Evolutionary conservation across 352 stramenopile species (phyloP).

Genomic region (Phytophthora sp.): DNA sequence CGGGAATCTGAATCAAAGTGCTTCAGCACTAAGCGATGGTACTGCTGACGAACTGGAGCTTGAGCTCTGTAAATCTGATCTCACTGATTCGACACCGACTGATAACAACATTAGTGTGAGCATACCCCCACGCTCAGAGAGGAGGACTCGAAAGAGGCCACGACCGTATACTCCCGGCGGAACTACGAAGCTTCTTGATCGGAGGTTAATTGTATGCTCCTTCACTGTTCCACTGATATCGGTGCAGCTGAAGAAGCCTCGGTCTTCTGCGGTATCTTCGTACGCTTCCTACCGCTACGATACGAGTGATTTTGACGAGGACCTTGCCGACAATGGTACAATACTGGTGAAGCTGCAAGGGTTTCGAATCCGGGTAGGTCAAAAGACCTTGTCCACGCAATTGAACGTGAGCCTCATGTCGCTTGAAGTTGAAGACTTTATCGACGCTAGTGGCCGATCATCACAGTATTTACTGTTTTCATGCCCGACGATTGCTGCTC

Average conservation of each 20-base stretch:
- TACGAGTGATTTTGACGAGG: conserved; percentile 63
- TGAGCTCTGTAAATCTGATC: conserved; percentile 27
- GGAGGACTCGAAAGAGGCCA: conserved; percentile 34
- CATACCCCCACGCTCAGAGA: conserved; percentile 26
- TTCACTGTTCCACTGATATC: conserved; percentile 85
- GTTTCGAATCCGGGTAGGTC: conserved; percentile 77
- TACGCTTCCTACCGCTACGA: conserved; percentile 72
- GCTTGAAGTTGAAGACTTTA: conserved; percentile 80
- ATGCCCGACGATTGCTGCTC: conserved; percentile 67
- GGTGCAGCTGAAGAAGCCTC: conserved; percentile 82
- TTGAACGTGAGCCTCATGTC: conserved; percentile 71
- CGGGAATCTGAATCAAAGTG: conserved; percentile 55
- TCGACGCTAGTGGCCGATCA: conserved; percentile 63
- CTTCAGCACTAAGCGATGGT: conserved; percentile 23
- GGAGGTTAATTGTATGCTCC: conserved; percentile 76
- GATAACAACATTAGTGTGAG: conserved; percentile 11
- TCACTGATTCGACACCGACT: conserved; percentile 11
- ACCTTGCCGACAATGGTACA: conserved; percentile 63
- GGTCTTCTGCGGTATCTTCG: conserved; percentile 42
- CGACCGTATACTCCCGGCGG: conserved; percentile 26
- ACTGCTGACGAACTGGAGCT: conserved; percentile 14
- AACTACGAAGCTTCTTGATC: conserved; percentile 67
- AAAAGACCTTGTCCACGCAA: conserved; percentile 84
- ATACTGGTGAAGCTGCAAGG: conserved; percentile 83
- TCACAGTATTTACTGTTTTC: conserved; percentile 85